Percentiles rank a stretch among this genome's conserved stretches.
Evolutionary conservation across 805 yeast species (phyloP).

Genomic region (Diddensiella santjacobensis): DNA sequence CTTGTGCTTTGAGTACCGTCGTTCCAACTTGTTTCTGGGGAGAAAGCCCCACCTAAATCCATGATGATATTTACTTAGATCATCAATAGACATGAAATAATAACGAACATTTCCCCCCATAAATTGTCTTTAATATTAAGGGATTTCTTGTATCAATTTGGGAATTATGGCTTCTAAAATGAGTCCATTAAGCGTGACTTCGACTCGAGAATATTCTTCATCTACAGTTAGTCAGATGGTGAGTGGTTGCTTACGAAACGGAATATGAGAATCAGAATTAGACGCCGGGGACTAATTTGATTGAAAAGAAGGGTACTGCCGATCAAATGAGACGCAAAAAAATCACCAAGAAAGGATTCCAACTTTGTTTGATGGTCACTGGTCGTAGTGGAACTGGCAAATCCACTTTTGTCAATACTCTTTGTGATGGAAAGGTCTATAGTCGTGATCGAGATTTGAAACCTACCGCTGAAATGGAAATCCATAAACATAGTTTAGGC

Average conservation of each 20-base stretch:
- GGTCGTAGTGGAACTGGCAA: slow-evolving; percentile 78
- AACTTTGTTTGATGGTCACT: slow-evolving; percentile 47
- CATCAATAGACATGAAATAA: no score
- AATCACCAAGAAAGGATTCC: slow-evolving; percentile 56
- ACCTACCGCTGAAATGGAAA: slow-evolving; percentile 20
- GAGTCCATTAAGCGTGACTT: background rate
- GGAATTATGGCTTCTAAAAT: background rate
- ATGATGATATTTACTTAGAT: no score
- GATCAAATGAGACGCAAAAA: slow-evolving; percentile 50
- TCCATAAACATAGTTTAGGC: slow-evolving; percentile 19
- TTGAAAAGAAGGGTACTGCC: slow-evolving; percentile 26
- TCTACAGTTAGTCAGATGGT: background rate
- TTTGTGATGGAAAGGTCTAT: slow-evolving; percentile 42
- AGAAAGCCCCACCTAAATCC: no score
- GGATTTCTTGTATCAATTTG: no score
- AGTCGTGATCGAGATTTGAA: slow-evolving; percentile 12
- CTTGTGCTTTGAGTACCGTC: no score
- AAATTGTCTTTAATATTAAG: no score
- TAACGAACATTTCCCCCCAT: no score
- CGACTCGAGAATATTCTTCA: background rate
- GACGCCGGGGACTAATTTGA: no score
- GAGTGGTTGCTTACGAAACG: no score
- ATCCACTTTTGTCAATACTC: slow-evolving; percentile 66
- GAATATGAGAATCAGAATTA: no score
- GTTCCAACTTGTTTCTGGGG: no score